Evolutionary conservation across 805 yeast genomes (phyloP), one percentile per base, ranked within the genome.

Genomic region (Yarrowia divulgata): DNA sequence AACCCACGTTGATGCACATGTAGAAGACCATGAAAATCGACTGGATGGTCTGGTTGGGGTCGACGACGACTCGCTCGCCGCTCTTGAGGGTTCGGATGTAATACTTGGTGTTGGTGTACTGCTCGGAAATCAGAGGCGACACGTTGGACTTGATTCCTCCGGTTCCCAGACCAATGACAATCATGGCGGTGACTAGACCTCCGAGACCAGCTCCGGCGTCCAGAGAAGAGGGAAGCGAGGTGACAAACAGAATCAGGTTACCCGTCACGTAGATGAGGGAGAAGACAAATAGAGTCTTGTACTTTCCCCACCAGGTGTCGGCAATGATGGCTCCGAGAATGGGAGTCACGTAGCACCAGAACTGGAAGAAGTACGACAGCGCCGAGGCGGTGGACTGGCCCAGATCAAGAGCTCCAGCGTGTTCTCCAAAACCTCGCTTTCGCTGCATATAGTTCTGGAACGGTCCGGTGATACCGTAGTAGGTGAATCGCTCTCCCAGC

Each of bases 121-220:
- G 91, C 74, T 88, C 90, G 58, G 92, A 93, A 76, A 90, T 87
- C 76, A 90, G 82, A 19, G 90, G 89, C 6, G 92, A 85, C 39
- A 90, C 87, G 74, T 90, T 90, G 49, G 93, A 83, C 77, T 90
- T 90, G 76, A 90, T 90, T 73, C 92, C 89, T 75, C 95, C 95
- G 40, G 95, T 88, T 49, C 92, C 94, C 48, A 89, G 73, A 73
- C 94, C 94, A 74, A 90, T 85, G 67, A 87, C 78, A 70, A 87
- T 78, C 78, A 87, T 84, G 40, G 86, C 83, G 54, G 82, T 81
- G 64, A 85, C 76, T 70, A 87, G 85, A 50, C 94, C 93, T 71
- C 88, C 92, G 68, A 87, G 77, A 39, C 90, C 86, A 37, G 87
- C 84, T 29, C 81, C 80, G 55, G 78, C 78, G 34, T 77, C 77